Base-by-base conservation (phyloP, 140 eudicot genomes). In the Stevia rebaudiana region DNA sequence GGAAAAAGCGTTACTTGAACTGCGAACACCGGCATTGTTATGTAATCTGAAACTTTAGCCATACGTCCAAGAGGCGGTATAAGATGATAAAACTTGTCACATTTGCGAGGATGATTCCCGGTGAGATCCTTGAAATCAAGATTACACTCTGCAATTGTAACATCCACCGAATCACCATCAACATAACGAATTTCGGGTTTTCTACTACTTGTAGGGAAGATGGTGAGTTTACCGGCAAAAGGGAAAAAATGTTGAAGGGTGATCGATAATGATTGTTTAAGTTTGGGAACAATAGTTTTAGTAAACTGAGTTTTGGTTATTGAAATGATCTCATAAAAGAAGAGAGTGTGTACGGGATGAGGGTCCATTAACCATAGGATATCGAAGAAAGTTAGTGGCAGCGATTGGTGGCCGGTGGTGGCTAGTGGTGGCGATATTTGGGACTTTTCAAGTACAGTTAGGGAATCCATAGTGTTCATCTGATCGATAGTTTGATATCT, bases 31-130 rank as follows among this genome's bases (percentile, higher is more conserved):
- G 59, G 59, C 35, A 52, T 23, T 4, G 36, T 23, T 11, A 52
- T 23, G 35, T 4, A 23, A 52, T 52, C 36, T 1, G 17, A 12
- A 17, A 0, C 59, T 23, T 23, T 52, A 11, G 10, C 0, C 0
- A n/a, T 23, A 15, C 18, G 35, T 23, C 59, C 59, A 23, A 52
- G 59, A 52, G 23, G 59, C 22, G 36, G 59, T 52, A 52, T 54
- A 54, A 54, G 61, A 6, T 54, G 61, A 25, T 54, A 54, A 54
- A 54, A 54, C 61, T 54, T 54, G 40, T 54, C 61, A 25, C 61
- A 54, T 8, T 12, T 7, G 6, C 40, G 39, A 28, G 61, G 61
- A 54, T 54, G 61, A 28, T 54, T 54, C 19, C 61, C 61, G 0
- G 11, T 25, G 11, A 54, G 40, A 54, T 54, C 19, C 6, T 13